These are phyloP conservation scores for Phragmites australis DNA, from an alignment of 176 grass and related monocot species.

Conservation along the genomic window DNA sequence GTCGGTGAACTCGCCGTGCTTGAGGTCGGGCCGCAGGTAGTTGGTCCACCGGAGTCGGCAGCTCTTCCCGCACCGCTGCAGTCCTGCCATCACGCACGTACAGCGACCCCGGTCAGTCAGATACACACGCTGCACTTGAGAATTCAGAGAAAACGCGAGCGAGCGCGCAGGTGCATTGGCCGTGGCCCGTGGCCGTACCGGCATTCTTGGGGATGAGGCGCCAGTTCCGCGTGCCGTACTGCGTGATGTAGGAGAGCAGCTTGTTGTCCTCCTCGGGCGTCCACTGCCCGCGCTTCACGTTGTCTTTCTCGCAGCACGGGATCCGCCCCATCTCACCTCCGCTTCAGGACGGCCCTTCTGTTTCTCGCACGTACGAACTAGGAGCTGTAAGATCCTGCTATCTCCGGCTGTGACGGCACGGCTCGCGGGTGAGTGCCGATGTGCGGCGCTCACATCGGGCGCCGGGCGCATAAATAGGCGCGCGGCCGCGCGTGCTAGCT, in stretches of 20 bases:
- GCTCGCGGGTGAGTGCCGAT: not conserved
- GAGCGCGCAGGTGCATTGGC: not conserved
- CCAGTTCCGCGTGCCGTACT: slow-evolving; percentile 92
- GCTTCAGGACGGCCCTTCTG: not conserved
- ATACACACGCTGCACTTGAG: not conserved
- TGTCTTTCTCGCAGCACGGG: slow-evolving; percentile 97
- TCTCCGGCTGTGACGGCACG: not conserved
- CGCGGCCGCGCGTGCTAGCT: not conserved
- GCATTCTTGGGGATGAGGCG: slow-evolving; percentile 98
- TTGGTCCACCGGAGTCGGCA: slow-evolving; percentile 94
- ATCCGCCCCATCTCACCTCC: slow-evolving; percentile 67
- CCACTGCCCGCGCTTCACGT: slow-evolving; percentile 96
- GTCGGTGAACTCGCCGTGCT: slow-evolving; percentile 91
- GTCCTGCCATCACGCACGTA: slow-evolving; percentile 21
- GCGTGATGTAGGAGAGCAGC: slow-evolving; percentile 83
- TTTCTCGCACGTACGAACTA: not conserved
- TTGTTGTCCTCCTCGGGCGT: slow-evolving; percentile 99
- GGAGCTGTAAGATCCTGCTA: not conserved
- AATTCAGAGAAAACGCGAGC: not conserved
- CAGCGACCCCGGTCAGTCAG: not conserved
- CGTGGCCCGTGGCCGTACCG: slow-evolving; percentile 42
- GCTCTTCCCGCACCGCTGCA: slow-evolving; percentile 95
- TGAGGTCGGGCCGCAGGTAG: slow-evolving; percentile 94
- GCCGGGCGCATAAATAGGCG: slow-evolving; percentile 46
- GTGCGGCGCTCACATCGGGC: slow-evolving; percentile 2